These are phyloP conservation scores for Condylostoma magnum DNA, from an alignment of 169 alveolate species.

Conservation along the genomic window DNA sequence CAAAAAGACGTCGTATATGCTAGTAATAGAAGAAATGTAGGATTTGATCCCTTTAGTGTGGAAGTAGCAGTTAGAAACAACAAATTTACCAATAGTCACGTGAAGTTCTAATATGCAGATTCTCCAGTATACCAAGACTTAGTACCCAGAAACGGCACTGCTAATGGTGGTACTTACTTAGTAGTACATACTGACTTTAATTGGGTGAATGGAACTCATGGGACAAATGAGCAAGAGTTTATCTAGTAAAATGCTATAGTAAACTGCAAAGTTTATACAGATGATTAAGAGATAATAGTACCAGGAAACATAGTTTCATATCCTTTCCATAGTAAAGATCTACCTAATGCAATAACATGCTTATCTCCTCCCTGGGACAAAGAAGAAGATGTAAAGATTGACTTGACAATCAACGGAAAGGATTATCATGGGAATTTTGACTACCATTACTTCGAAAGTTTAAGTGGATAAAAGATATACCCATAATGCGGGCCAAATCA, in stretches of 20 bases:
- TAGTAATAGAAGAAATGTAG: slow-evolving; percentile 41
- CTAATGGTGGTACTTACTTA: slow-evolving; percentile 59
- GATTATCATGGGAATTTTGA: slow-evolving; percentile 63
- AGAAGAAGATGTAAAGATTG: slow-evolving; percentile 47
- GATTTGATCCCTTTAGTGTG: slow-evolving; percentile 51
- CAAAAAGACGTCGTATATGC: slow-evolving; percentile 33
- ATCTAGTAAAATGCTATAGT: slow-evolving; percentile 47
- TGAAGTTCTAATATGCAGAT: slow-evolving; percentile 60
- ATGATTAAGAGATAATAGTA: slow-evolving; percentile 28
- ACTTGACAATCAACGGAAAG: slow-evolving; percentile 62
- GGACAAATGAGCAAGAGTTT: slow-evolving; percentile 42
- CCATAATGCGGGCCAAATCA: slow-evolving; percentile 73
- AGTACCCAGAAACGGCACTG: slow-evolving; percentile 37
- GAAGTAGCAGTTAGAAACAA: slow-evolving; percentile 75
- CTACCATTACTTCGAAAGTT: slow-evolving; percentile 47
- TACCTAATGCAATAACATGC: slow-evolving; percentile 50
- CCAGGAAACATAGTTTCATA: slow-evolving; percentile 49
- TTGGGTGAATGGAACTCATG: slow-evolving; percentile 21
- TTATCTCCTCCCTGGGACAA: slow-evolving; percentile 61
- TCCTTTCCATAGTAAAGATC: slow-evolving; percentile 39
- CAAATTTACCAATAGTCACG: slow-evolving; percentile 62
- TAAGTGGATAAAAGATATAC: slow-evolving; percentile 45
- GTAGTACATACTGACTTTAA: slow-evolving; percentile 59
- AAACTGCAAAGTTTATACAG: slow-evolving; percentile 59
- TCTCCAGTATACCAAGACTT: slow-evolving; percentile 43